These are phyloP conservation scores for Diospyros kaki DNA, from an alignment of 148 eudicot species.

Conservation along the genomic window DNA sequence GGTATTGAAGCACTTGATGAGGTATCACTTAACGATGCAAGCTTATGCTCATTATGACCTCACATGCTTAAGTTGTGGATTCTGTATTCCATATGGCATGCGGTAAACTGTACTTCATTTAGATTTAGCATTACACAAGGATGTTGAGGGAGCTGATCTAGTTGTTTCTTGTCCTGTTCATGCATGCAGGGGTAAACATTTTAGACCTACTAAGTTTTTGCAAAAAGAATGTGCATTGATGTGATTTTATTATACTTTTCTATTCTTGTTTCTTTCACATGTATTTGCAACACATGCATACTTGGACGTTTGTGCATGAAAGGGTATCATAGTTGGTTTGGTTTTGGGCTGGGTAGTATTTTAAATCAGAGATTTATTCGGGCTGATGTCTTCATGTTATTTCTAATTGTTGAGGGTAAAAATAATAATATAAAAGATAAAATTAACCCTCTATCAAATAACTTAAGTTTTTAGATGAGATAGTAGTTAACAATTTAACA, in stretches of 20 bases:
- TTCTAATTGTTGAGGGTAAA: background rate
- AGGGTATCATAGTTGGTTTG: background rate
- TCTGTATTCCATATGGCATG: background rate
- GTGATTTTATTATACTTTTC: background rate
- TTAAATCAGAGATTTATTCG: background rate
- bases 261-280: background rate
- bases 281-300: background rate
- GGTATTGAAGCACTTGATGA: conserved; percentile 3
- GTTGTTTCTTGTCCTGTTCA: background rate
- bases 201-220: background rate
- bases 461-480: too few relatives aligned
- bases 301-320: background rate
- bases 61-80: background rate
- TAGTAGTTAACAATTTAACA: too few relatives aligned
- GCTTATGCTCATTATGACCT: background rate
- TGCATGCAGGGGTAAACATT: background rate
- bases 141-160: background rate
- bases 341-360: background rate
- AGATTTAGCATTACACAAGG: background rate
- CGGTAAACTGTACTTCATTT: background rate
- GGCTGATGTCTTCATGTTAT: background rate
- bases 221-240: background rate
- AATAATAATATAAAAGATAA: too few relatives aligned
- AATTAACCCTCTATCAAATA: too few relatives aligned
- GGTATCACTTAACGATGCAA: background rate